Evolutionary conservation across 495 filamentous ascomycete genomes (phyloP).

Genomic region (Daldinia grandis): DNA sequence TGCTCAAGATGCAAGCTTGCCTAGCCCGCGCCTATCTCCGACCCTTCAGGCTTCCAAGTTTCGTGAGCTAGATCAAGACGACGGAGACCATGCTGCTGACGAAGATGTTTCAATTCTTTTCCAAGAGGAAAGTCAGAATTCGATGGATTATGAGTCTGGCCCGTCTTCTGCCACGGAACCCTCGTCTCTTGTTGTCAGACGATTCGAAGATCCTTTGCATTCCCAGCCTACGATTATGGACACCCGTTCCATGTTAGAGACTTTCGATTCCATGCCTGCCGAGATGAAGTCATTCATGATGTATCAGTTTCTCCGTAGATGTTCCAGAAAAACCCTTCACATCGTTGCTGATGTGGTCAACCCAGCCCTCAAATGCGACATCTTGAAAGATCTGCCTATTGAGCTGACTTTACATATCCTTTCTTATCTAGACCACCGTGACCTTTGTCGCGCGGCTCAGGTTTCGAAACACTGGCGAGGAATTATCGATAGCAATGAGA

Average conservation of each 20-base stretch:
- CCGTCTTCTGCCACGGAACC: constrained; percentile 27
- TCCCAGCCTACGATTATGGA: constrained; percentile 64
- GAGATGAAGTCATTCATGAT: constrained; percentile 93
- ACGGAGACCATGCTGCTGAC: constrained; percentile 49
- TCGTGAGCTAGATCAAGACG: constrained; percentile 48
- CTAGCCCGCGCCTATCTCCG: constrained; percentile 93
- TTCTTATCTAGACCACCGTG: constrained; percentile 84
- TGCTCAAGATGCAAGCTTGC: constrained; percentile 87
- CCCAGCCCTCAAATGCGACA: constrained; percentile 95
- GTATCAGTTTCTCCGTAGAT: constrained; percentile 91
- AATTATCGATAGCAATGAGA: constrained; percentile 90
- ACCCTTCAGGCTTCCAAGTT: constrained; percentile 82
- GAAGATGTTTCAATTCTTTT: constrained; percentile 45
- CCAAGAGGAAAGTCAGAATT: constrained; percentile 35
- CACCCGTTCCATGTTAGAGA: constrained; percentile 83
- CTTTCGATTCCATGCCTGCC: constrained; percentile 87
- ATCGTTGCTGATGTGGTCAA: constrained; percentile 93
- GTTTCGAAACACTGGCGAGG: constrained; percentile 94
- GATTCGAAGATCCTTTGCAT: constrained; percentile 25
- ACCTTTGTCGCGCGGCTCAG: constrained; percentile 89
- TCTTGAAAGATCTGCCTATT: constrained; percentile 79
- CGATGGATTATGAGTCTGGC: constrained; percentile 35
- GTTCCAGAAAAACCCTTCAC: constrained; percentile 87
- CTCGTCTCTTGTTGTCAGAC: constrained; percentile 25
- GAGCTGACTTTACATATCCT: constrained; percentile 90